Base-by-base conservation (phyloP, 73 alveolate genomes). In the Tetrahymena borealis region DNA sequence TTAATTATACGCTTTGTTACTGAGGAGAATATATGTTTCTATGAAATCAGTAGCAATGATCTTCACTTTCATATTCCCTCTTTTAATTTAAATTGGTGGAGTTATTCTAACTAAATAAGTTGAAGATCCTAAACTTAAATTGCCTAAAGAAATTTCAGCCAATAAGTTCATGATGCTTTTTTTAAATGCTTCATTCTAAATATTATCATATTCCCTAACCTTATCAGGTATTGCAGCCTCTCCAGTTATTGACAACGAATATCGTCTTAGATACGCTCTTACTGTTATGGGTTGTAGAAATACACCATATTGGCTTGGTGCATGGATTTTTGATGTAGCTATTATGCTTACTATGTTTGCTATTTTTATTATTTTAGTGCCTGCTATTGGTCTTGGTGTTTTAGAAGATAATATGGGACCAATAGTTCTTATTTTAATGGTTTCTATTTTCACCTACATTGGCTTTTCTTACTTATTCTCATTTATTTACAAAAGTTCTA, bases 231-330 rank as follows among this genome's bases (percentile, higher is more conserved):
- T 60, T 24, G 85, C 85, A 15, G 85, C 85, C 28, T 60, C 85
- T 33, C 94, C 94, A 15, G 90, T 91, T 12, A 77, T 40, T 33
- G 94, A 91, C 13, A 91, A 91, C 40, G 79, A 91, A 37, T 38
- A 91, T 35, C 42, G 43, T 5, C 79, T 91, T 33, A 91, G 90
- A 77, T 60, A 91, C 11, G 79, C 94, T 1, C 90, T 40, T 60
- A 9, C 90, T 40, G 90, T 90, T 18, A 90, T 77, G 40, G 94
- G 94, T 0, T 90, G 91, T 0, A 91, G 90, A 60, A 60, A 77
- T 37, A 43, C n/a, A 32, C 90, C 91, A 11, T 91, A 91, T 43
- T 91, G 94, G 94, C 32, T 78, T 2, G 79, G 91, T 9, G 31
- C 43, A 15, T 60, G 40, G 32, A 36, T 91, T 18, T 91, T 91